A percentile compares a stretch with the other conserved stretches of the same genome.
These are phyloP conservation scores for Elsinoe ampelina DNA, from an alignment of 2,329 filamentous ascomycete genomes.

Conservation along the genomic window DNA sequence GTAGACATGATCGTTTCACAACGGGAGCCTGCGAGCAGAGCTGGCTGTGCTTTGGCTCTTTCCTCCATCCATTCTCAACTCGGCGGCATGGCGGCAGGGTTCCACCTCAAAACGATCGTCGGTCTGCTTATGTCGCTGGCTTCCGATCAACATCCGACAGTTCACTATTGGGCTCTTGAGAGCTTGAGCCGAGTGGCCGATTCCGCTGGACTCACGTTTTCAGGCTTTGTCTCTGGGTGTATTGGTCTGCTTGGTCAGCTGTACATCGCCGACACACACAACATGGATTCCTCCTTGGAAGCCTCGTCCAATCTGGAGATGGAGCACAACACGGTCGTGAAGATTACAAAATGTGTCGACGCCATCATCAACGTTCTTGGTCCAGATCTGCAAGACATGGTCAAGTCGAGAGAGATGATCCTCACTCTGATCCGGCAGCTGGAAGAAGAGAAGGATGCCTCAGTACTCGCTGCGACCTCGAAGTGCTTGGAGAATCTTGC, in stretches of 20 bases:
- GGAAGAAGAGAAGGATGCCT: slow-evolving; percentile 57
- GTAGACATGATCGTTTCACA: slow-evolving; percentile 93
- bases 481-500: slow-evolving; percentile 84
- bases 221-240: slow-evolving; percentile 78
- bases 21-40: slow-evolving; percentile 82
- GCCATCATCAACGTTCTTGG: slow-evolving; percentile 95
- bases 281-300: slow-evolving; percentile 67
- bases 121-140: slow-evolving; percentile 96
- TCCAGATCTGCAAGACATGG: slow-evolving; percentile 85
- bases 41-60: slow-evolving; percentile 87
- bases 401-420: slow-evolving; percentile 85
- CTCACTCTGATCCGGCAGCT: slow-evolving; percentile 79
- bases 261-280: slow-evolving; percentile 85
- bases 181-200: slow-evolving; percentile 79
- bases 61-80: slow-evolving; percentile 92
- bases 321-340: slow-evolving; percentile 70
- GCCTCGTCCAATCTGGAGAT: slow-evolving; percentile 86
- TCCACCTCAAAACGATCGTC: slow-evolving; percentile 94
- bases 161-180: slow-evolving; percentile 94
- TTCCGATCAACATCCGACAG: slow-evolving; percentile 87
- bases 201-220: slow-evolving; percentile 85
- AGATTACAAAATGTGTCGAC: slow-evolving; percentile 80
- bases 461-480: slow-evolving; percentile 67
- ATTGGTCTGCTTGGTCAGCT: slow-evolving; percentile 90
- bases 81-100: slow-evolving; percentile 92